Base-by-base conservation (phyloP, 176 grass and related monocot genomes). In the Otatea glauca region DNA sequence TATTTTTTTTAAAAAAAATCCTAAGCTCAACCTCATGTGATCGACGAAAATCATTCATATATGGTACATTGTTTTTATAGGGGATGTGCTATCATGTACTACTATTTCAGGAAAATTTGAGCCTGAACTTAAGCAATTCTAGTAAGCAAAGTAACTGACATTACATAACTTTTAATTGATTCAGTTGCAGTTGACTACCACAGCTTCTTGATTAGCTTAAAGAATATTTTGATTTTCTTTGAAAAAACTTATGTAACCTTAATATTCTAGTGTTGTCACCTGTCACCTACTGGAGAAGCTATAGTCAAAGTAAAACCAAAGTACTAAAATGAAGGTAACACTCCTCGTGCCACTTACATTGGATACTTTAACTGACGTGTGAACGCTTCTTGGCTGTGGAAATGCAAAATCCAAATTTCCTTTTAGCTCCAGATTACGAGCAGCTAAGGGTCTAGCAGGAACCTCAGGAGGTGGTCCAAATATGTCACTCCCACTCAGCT, bases 321-420 rank as follows among this genome's bases (percentile, higher is more conserved):
- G 47, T 48, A 2, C 35, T 37, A 37, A 37, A 37, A 37, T 37
- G 35, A 37, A 37, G 1, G 35, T 37, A 2, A 37, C 35, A 37
- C 35, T 37, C 35, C 35, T 37, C 2, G 35, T 37, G 35, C 35
- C 71, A 47, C 90, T 88, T 64, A 92, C 90, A 62, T 83, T 88
- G 39, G 90, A 92, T 44, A 88, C 59, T 86, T 92, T 86, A 45
- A 85, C 86, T 17, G 90, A 92, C 51, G 86, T 88, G 39, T 86
- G 86, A 23, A 88, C 62, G 83, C 47, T 92, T 80, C 78, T 85
- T 17, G 86, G 86, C 17, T 85, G 85, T 12, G 85, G 89, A 48
- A 88, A 60, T 4, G 62, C 51, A 63, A 83, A 88, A 77, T 92
- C 86, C 15, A 92, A 85, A 63, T 92, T 86, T 38, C 78, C 90